Evolutionary conservation across 495 filamentous ascomycete genomes (phyloP).

Genomic region (Hypoxylon subgilvum): DNA sequence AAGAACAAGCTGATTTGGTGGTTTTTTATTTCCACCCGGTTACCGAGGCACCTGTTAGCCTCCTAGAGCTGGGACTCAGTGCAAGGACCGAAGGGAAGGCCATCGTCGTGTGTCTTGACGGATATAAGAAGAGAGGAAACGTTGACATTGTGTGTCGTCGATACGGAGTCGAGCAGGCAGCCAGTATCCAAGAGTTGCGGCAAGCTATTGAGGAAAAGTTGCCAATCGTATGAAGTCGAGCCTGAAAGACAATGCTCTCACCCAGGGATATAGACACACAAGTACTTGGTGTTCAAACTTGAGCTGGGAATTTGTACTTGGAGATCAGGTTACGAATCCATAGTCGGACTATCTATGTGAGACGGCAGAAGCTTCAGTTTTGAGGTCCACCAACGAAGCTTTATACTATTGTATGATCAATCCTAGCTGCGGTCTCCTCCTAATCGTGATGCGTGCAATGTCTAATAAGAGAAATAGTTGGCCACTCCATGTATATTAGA

Average conservation of each 20-base stretch:
- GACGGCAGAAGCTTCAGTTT: no score
- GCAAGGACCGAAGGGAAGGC: slow-evolving; percentile 49
- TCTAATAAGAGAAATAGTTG: no score
- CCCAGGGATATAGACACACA: no score
- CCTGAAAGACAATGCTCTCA: background rate
- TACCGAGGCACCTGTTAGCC: slow-evolving; percentile 54
- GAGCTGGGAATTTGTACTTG: no score
- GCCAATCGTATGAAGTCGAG: background rate
- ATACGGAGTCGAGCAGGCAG: slow-evolving; percentile 47
- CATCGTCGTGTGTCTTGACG: slow-evolving; percentile 58
- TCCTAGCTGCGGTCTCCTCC: no score
- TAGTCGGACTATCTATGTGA: no score
- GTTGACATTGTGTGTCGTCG: slow-evolving; percentile 59
- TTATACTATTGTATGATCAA: no score
- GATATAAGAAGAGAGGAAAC: slow-evolving; percentile 63
- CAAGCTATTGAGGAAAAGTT: slow-evolving; percentile 36
- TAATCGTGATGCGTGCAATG: no score
- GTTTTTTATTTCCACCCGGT: slow-evolving; percentile 60
- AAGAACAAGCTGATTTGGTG: slow-evolving; percentile 58
- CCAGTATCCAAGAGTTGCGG: slow-evolving; percentile 42
- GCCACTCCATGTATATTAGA: no score
- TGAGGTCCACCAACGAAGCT: no score
- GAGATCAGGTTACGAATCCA: no score
- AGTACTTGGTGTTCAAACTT: background rate
- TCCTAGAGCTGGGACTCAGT: slow-evolving; percentile 61